Percentiles rank a stretch among this genome's conserved stretches.
Evolutionary conservation across 2,329 filamentous ascomycete species (phyloP).

Genomic region (Dendrostoma leiphaemia): DNA sequence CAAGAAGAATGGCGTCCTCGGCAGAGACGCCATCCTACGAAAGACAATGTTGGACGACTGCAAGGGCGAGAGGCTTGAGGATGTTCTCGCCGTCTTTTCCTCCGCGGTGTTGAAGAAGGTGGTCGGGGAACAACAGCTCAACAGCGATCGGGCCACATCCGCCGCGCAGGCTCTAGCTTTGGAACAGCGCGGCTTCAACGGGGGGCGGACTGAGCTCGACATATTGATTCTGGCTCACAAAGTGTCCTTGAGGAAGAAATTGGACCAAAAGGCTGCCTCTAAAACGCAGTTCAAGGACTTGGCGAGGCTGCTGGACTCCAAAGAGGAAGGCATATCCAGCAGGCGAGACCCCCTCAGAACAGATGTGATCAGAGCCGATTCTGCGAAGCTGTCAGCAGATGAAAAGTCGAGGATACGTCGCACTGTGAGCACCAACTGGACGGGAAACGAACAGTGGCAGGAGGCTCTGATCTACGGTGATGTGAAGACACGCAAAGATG

Average conservation of each 20-base stretch:
- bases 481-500: constrained; percentile 52
- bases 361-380: no score
- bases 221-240: constrained; percentile 73
- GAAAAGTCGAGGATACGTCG: constrained; percentile 53
- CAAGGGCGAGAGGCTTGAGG: constrained; percentile 85
- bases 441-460: constrained; percentile 73
- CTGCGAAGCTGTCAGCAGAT: constrained; percentile 34
- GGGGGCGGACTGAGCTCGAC: constrained; percentile 54
- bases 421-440: constrained; percentile 71
- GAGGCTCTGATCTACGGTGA: constrained; percentile 69
- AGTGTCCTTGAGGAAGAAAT: constrained; percentile 57
- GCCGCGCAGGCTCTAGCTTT: constrained; percentile 55
- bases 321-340: constrained; percentile 55
- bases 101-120: constrained; percentile 75
- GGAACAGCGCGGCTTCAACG: constrained; percentile 57
- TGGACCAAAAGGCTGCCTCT: constrained; percentile 60
- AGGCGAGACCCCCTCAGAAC: constrained; percentile 47
- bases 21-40: constrained; percentile 75
- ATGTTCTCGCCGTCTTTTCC: constrained; percentile 81
- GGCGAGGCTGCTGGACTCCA: constrained; percentile 60
- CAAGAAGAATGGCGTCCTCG: constrained; percentile 83
- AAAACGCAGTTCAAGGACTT: constrained; percentile 62
- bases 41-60: constrained; percentile 98
- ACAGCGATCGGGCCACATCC: constrained; percentile 27
- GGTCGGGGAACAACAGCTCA: constrained; percentile 38